Evolutionary conservation across 345 rosid species (phyloP).

Genomic region (Acer saccharum): DNA sequence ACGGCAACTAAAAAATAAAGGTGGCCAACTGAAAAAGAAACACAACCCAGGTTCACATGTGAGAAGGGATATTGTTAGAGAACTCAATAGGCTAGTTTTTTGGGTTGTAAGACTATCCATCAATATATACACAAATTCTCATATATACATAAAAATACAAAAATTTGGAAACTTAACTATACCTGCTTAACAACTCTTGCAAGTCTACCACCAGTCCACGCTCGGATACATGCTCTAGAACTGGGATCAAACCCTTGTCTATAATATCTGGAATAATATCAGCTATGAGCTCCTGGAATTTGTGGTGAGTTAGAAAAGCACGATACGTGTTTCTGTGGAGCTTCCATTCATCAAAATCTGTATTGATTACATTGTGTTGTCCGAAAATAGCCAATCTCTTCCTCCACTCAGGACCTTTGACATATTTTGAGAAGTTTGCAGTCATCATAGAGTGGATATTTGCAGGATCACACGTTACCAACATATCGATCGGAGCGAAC

Average conservation of each 20-base stretch:
- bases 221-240: constrained; percentile 13
- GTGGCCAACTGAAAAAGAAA: too few species aligned
- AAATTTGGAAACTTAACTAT: too few species aligned
- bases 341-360: not conserved
- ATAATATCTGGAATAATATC: constrained; percentile 8
- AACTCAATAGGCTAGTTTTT: too few species aligned
- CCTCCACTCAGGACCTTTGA: not conserved
- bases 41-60: too few species aligned
- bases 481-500: not conserved
- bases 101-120: too few species aligned
- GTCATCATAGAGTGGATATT: constrained; percentile 20
- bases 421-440: constrained; percentile 21
- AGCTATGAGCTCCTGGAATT: constrained; percentile 9
- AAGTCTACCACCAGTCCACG: not conserved
- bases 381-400: not conserved
- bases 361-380: not conserved
- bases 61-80: too few species aligned
- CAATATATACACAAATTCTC: too few species aligned
- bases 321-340: constrained; percentile 1
- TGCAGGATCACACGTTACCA: constrained; percentile 21
- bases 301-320: not conserved
- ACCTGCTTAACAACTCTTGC: constrained; percentile 18
- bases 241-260: constrained; percentile 11
- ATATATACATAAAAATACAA: too few species aligned
- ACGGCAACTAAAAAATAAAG: too few species aligned